Evolutionary conservation across 2,329 filamentous ascomycete genomes (phyloP).

Genomic region (Sarocladium brachiariae): DNA sequence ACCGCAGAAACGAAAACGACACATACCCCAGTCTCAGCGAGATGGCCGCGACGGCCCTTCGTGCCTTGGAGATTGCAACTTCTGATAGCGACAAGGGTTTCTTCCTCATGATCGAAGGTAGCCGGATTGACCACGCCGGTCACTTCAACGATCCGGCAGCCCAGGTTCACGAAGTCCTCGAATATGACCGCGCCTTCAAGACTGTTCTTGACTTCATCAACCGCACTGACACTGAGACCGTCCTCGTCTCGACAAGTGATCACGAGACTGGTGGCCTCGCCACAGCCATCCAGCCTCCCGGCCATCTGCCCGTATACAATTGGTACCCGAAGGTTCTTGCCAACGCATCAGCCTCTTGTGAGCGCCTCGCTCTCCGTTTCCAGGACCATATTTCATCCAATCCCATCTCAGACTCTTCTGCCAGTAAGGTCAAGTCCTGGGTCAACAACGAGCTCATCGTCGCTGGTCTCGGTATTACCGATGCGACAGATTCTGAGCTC

Average conservation of each 20-base stretch:
- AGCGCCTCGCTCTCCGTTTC: slow-evolving; percentile 61
- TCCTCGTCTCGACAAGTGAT: slow-evolving; percentile 86
- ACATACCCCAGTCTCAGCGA: slow-evolving; percentile 84
- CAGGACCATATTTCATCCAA: slow-evolving; percentile 45
- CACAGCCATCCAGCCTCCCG: slow-evolving; percentile 61
- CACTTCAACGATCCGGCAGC: slow-evolving; percentile 78
- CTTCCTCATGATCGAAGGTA: slow-evolving; percentile 98
- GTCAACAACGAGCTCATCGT: slow-evolving; percentile 62
- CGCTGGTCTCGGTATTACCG: slow-evolving; percentile 66
- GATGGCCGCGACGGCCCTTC: slow-evolving; percentile 80
- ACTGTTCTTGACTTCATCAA: slow-evolving; percentile 80
- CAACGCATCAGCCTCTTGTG: slow-evolving; percentile 67
- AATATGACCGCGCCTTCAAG: slow-evolving; percentile 82
- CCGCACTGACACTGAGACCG: slow-evolving; percentile 61
- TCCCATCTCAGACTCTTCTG: slow-evolving; percentile 20
- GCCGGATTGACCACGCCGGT: slow-evolving; percentile 90
- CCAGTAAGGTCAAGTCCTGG: slow-evolving; percentile 47
- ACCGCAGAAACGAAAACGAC: slow-evolving; percentile 71
- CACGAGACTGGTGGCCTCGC: slow-evolving; percentile 92
- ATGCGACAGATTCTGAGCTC: slow-evolving; percentile 68
- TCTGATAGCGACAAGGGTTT: slow-evolving; percentile 82
- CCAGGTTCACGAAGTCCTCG: slow-evolving; percentile 87
- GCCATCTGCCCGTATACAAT: slow-evolving; percentile 47
- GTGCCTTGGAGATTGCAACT: slow-evolving; percentile 73
- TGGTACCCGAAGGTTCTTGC: slow-evolving; percentile 83